These are phyloP conservation scores for Aegle marmelos DNA, from an alignment of 345 rosid species.

Conservation along the genomic window DNA sequence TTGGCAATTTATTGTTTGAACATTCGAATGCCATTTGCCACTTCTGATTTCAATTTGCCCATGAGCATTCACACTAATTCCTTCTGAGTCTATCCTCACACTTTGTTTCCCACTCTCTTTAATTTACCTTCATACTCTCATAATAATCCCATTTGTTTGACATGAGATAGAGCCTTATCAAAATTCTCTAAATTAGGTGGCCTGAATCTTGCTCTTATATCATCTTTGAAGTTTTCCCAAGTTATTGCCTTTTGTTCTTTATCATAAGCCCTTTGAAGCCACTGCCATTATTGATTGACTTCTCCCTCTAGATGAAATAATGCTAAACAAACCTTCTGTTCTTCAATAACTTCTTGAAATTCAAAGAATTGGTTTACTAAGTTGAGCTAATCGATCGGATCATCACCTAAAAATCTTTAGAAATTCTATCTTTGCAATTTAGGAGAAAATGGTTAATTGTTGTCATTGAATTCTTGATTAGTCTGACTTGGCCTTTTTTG, in stretches of 20 bases:
- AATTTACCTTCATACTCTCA: background rate
- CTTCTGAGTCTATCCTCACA: background rate
- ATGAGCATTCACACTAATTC: background rate
- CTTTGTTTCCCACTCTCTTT: background rate
- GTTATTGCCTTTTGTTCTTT: background rate
- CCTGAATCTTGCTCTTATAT: background rate
- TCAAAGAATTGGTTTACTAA: background rate
- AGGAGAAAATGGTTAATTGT: background rate
- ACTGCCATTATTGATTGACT: conserved; percentile 10
- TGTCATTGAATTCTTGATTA: too few species aligned
- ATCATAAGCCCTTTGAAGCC: background rate
- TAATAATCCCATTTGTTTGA: background rate
- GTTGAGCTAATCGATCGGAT: background rate
- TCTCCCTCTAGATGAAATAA: background rate
- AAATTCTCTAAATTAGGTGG: background rate
- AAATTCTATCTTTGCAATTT: background rate
- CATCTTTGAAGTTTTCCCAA: background rate
- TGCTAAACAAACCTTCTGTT: background rate
- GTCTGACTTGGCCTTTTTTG: too few species aligned
- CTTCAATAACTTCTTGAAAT: background rate
- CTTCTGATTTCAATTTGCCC: background rate
- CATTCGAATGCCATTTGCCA: background rate
- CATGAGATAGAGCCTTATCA: background rate
- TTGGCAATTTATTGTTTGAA: too few species aligned
- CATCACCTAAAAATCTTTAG: background rate